Evolutionary conservation across 441 rosid genomes (phyloP), one percentile per base, ranked within the genome.

Genomic region (Rhodomyrtus psidioides): DNA sequence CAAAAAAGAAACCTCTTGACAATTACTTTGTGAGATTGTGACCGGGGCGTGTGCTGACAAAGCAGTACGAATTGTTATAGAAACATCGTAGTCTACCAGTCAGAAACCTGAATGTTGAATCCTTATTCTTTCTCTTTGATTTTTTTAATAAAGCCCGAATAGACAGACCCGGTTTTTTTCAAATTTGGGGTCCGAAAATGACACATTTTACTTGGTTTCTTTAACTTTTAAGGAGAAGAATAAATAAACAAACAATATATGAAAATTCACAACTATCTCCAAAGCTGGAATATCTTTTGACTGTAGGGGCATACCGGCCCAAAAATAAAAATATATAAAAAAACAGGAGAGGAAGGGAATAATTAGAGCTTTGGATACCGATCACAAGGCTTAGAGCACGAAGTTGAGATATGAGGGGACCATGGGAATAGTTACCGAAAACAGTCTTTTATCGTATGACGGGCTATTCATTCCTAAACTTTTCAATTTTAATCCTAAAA

Each of bases 381-480:
- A 62, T 30, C 75, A 17, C 9, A 62, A 62, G 9, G 13, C 26
- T 21, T 34, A 34, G 26, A 19, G 7, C 76, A 34, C 26, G 26
- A 0, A 19, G 26, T 14, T 34, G 14, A 8, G 8, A 19, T 65
- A 0, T 19, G 9, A 1, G 26, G 26, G 46, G 14, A 19, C 13
- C 28, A 4, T 4, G 16, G 1, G 23, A 6, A 30, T 62, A 62
- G 30, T 62, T 30, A 62, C 5, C 9, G 2, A 30, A 21, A 30
- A 39, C 5, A 39, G 42, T 39, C 42, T n/a, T 39, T 3, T 4
- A 53, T 53, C 17, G 7, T 53, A 5, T 15, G 17, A 5, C 19
- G 2, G 15, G 16, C 19, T 0, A 14, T 53, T 53, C 19, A 15
- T 1, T 15, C 5, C 1, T 15, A 5, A 15, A 15, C 5, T 1